phyloP scores from a whole-genome alignment of 768 basidiomycete species.

The Phylloporus rhodoxanthus region DNA sequence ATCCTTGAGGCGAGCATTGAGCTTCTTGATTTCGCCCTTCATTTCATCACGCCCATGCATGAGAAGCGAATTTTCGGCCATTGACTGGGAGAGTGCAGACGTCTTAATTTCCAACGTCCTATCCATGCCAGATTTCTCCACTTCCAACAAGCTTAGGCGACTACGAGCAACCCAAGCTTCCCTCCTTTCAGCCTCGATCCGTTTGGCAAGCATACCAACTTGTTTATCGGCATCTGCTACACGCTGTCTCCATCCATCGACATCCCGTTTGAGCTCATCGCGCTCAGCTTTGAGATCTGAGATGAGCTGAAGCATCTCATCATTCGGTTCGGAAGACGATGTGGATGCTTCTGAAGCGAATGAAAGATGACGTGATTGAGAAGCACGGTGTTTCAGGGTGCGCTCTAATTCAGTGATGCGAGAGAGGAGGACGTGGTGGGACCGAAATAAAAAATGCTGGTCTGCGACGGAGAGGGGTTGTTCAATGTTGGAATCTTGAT shows the following conservation, averaged over 20 bases:
- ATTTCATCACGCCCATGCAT: slow-evolving; percentile 26
- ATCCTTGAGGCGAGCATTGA: slow-evolving; percentile 29
- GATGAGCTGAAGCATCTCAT: slow-evolving; percentile 73
- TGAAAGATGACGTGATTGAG: slow-evolving; percentile 48
- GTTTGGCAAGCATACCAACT: slow-evolving; percentile 53
- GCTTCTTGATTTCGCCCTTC: slow-evolving; percentile 26
- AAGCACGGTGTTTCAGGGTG: slow-evolving; percentile 42
- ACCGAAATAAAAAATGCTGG: slow-evolving; percentile 82
- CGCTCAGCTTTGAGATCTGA: slow-evolving; percentile 81
- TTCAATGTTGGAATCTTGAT: slow-evolving; percentile 17
- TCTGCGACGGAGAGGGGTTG: slow-evolving; percentile 65
- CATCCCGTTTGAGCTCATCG: slow-evolving; percentile 83
- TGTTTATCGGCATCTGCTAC: slow-evolving; percentile 74
- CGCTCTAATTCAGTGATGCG: slow-evolving; percentile 80
- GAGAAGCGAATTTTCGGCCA: slow-evolving; percentile 23
- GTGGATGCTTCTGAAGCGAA: slow-evolving; percentile 40
- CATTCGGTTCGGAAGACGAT: slow-evolving; percentile 47
- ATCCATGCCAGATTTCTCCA: slow-evolving; percentile 57
- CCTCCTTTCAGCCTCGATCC: slow-evolving; percentile 71
- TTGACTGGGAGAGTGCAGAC: slow-evolving; percentile 26
- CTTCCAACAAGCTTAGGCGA: slow-evolving; percentile 55
- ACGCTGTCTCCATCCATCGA: slow-evolving; percentile 79
- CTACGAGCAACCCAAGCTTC: slow-evolving; percentile 85
- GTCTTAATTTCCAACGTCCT: slow-evolving; percentile 39
- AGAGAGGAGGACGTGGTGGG: slow-evolving; percentile 74